Base-by-base conservation (phyloP, 2,329 filamentous ascomycete species). In the Penicillium brasilianum region DNA sequence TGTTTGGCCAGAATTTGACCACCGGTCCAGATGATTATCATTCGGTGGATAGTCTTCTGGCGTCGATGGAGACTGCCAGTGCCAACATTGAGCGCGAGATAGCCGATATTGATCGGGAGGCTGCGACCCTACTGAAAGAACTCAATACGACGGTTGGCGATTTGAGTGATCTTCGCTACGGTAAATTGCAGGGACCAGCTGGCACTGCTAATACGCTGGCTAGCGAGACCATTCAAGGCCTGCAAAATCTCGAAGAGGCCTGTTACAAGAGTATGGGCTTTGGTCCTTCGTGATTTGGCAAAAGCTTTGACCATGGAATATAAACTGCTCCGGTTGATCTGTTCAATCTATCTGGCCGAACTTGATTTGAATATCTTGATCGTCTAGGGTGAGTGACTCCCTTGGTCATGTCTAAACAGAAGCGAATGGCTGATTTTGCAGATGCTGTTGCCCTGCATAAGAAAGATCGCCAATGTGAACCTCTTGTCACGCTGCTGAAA, bases 161-260 rank as follows among this genome's bases (percentile, higher is more conserved):
- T 51, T 80, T 97, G 73, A 96, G 92, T 75, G 91, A 96, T 76
- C 82, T 96, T 58, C 87, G 91, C 49, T 94, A 95, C 71, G 92
- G 93, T 39, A 88, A 88, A 58, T 84, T 95, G 60, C 76, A 78
- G 41, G 78, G 78, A 25, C 74, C 79, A 25, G 73, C 76, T 22
- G 78, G 76, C 11, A 83, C 85, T 37, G 90, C 90, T 64, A 76
- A 82, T 22, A 82, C 87, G 61, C 77, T 93, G 34, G 82, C 82
- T 28, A 83, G 87, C 50, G 88, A 93, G 66, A 85, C 92, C 32
- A 78, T 92, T 18, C 85, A 88, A 50, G 88, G 88, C 6, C 79
- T 95, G 37, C 80, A 82, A 63, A 83, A 84, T 63, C 80, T 92
- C 36, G 86, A 90, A 73, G 82, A 86, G 63, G 82, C 84, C 25